phyloP scores from a whole-genome alignment of 352 stramenopile species.

The Globisporangium parvum region DNA sequence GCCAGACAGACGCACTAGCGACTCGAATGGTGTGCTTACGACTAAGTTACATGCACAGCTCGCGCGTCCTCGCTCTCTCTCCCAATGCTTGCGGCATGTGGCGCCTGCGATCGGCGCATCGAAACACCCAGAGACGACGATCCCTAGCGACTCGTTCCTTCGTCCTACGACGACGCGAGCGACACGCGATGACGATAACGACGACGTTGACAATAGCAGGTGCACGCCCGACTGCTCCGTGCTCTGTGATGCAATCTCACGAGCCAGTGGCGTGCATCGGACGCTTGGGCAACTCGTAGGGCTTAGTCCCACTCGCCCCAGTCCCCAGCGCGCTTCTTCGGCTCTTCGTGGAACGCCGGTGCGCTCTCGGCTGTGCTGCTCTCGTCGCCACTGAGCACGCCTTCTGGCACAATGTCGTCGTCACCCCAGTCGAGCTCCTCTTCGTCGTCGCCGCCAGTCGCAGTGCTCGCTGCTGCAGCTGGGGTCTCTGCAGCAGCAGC shows the following conservation, averaged over 20 bases:
- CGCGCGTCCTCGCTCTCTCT: neutral
- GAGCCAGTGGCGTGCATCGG: neutral
- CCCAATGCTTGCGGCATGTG: neutral
- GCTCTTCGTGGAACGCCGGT: slow-evolving; percentile 21
- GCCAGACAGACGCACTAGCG: neutral
- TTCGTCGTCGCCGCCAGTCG: slow-evolving; percentile 28
- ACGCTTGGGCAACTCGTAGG: neutral
- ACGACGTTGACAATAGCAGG: too few relatives aligned
- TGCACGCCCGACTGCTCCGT: neutral
- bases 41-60: slow-evolving; percentile 13
- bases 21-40: neutral
- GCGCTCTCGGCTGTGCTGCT: slow-evolving; percentile 14
- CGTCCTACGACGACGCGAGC: too few relatives aligned
- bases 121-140: too few relatives aligned
- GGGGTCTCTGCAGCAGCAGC: slow-evolving; percentile 1
- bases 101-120: neutral
- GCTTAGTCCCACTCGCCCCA: slow-evolving; percentile 68
- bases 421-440: slow-evolving; percentile 61
- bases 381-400: slow-evolving; percentile 11
- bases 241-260: slow-evolving; percentile 1
- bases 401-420: slow-evolving; percentile 32
- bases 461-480: neutral
- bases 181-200: too few relatives aligned
- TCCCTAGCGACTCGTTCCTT: too few relatives aligned
- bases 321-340: slow-evolving; percentile 43